Evolutionary conservation across 352 stramenopile genomes (phyloP), one percentile per base, ranked within the genome.

Genomic region (Globisporangium megalacanthum): DNA sequence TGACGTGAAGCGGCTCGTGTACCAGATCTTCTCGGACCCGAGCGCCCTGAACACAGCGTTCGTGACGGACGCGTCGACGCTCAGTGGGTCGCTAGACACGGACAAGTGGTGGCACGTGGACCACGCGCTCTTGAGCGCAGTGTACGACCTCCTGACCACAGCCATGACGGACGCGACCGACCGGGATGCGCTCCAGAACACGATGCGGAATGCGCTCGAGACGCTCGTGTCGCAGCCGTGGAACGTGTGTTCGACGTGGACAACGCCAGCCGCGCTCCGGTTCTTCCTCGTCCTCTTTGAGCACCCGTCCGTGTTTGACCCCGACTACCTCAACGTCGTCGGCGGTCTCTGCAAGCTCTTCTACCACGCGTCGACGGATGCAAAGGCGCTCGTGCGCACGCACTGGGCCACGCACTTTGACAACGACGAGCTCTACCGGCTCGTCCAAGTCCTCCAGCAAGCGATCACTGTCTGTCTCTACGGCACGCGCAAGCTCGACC

Each of bases 281-380:
- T 89, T 90, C 54, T 77, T 92, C 47, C 58, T 89, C 11, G 66
- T 92, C 8, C 41, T 92, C n/a, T 85, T 90, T 51, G 79, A 90
- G 19, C 75, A 88, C 48, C 79, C 83, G 49, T 62, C 73, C 19
- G 70, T 92, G 37, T 89, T 92, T 61, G 83, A 92, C 59, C 83
- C 83, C 0, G 78, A 89, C 52, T 92, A 88, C 50, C 58, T 88
- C 35, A 76, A 83, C 33, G 73, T 92, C 22, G 74, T 85, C 4
- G 83, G 82, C 19, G 83, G 79, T 4, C 60, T 92, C 19, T 82
- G 75, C 54, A 79, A 81, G 55, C 58, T 92, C 20, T 86, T 92
- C 49, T 90, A 74, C 57, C 81, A 90, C 48, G 54, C 86, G 15
- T 59, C 67, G 0, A 50, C 71, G 8, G 47, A 64, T 3, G 68